Conservation (phyloP, 2,329 filamentous ascomycete genomes). For the Colletotrichum gloeosporioides region DNA sequence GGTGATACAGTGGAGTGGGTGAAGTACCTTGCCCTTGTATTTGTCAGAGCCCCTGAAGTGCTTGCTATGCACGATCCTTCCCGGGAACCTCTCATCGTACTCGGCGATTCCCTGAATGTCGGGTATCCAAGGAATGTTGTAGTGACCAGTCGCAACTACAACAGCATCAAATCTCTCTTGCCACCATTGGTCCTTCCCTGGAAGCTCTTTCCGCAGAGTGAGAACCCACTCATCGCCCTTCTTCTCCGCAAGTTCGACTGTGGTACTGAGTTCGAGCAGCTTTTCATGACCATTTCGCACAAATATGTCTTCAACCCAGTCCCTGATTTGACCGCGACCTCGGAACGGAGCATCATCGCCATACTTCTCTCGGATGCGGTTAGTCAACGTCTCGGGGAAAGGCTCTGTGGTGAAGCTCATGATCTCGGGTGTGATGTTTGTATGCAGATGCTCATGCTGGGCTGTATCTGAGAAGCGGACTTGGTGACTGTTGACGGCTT, state of each 20-base stretch:
- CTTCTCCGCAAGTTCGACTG: conserved; percentile 60
- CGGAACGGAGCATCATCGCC: conserved; percentile 60
- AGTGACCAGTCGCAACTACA: conserved; percentile 46
- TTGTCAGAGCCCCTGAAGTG: conserved; percentile 36
- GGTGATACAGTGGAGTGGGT: not conserved
- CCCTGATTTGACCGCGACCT: conserved; percentile 58
- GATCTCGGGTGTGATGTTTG: conserved; percentile 59
- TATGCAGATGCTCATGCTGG: conserved; percentile 63
- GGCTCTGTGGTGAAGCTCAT: conserved; percentile 64
- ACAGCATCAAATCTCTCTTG: conserved; percentile 45
- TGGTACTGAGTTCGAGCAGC: conserved; percentile 56
- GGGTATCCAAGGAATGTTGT: conserved; percentile 44
- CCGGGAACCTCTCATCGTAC: conserved; percentile 40
- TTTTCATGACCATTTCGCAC: conserved; percentile 30
- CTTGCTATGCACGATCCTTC: conserved; percentile 44
- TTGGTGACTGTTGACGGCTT: conserved; percentile 36
- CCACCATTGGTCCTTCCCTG: conserved; percentile 43
- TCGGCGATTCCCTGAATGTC: conserved; percentile 44
- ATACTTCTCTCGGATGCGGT: conserved; percentile 50
- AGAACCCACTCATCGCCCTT: conserved; percentile 50
- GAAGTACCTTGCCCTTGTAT: conserved; percentile 25
- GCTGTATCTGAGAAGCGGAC: conserved; percentile 57
- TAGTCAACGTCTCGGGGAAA: conserved; percentile 44
- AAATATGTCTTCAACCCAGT: conserved; percentile 52
- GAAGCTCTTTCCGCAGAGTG: conserved; percentile 49